Evolutionary conservation across 371 early-diverging fungal species (phyloP).

Genomic region (Nematocida sp.): DNA sequence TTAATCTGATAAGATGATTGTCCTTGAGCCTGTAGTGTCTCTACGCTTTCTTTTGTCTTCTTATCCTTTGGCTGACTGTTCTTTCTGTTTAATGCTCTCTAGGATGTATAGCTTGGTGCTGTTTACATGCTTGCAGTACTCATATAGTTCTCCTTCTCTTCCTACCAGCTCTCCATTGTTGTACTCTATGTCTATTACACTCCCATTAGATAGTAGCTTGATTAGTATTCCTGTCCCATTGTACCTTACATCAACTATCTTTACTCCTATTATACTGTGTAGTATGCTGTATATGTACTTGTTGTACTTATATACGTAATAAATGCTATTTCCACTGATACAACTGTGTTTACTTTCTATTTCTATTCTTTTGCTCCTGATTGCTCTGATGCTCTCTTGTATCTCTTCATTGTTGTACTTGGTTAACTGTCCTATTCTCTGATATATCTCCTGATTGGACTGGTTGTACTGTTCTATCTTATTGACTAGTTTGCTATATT

Average conservation of each 20-base stretch:
- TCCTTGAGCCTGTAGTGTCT: too few relatives aligned
- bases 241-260: conserved; percentile 42
- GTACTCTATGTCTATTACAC: conserved; percentile 19
- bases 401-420: too few relatives aligned
- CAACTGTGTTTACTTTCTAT: too few relatives aligned
- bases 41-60: too few relatives aligned
- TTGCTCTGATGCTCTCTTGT: too few relatives aligned
- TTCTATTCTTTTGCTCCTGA: background rate
- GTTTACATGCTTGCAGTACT: conserved; percentile 37
- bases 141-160: conserved; percentile 18
- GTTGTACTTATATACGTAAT: conserved; percentile 33
- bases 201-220: conserved; percentile 1
- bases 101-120: conserved; percentile 42
- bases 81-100: conserved; percentile 12
- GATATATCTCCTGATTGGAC: too few relatives aligned
- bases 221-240: conserved; percentile 15
- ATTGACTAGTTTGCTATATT: too few relatives aligned
- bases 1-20: too few relatives aligned
- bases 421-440: too few relatives aligned
- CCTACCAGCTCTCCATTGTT: conserved; percentile 11
- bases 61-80: too few relatives aligned
- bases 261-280: conserved; percentile 10
- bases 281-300: conserved; percentile 31
- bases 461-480: too few relatives aligned
- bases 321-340: conserved; percentile 11